phyloP scores from a whole-genome alignment of 2,329 filamentous ascomycete species.

The Parastagonospora avenae region DNA sequence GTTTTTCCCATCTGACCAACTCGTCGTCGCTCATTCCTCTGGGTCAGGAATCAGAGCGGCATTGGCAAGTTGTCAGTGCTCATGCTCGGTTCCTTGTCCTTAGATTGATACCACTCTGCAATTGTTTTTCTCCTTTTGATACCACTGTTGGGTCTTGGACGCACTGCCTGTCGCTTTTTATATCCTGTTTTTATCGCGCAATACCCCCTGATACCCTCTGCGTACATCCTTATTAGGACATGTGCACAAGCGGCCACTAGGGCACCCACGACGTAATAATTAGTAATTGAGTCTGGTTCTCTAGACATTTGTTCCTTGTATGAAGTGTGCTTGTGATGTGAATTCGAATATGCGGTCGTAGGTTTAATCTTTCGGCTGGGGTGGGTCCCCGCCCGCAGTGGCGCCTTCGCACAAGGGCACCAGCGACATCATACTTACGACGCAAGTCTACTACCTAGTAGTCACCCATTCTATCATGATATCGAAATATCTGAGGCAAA shows the following conservation, averaged over 20 bases:
- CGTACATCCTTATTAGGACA: conserved; percentile 47
- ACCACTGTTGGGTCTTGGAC: conserved; percentile 40
- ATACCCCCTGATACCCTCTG: conserved; percentile 51
- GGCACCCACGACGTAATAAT: conserved; percentile 48
- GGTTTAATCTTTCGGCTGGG: too few species aligned
- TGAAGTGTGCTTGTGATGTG: background rate
- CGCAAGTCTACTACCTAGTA: too few species aligned
- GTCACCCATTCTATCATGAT: too few species aligned
- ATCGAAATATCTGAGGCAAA: too few species aligned
- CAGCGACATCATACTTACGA: too few species aligned
- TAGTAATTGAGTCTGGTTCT: conserved; percentile 39
- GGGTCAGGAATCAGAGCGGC: conserved; percentile 41
- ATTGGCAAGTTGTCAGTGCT: conserved; percentile 43
- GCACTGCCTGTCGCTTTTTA: conserved; percentile 34
- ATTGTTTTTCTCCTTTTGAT: conserved; percentile 47
- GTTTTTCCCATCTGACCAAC: conserved; percentile 34
- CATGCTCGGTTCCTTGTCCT: conserved; percentile 43
- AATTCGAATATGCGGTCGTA: background rate
- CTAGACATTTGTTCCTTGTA: background rate
- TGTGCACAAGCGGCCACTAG: conserved; percentile 49
- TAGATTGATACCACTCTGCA: conserved; percentile 53
- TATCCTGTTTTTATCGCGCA: conserved; percentile 41
- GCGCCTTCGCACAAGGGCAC: too few species aligned
- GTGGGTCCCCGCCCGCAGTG: too few species aligned
- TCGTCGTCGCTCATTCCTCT: conserved; percentile 33